These are phyloP conservation scores for Cucurbita pepo DNA, from an alignment of 306 rosid species.

Conservation along the genomic window DNA sequence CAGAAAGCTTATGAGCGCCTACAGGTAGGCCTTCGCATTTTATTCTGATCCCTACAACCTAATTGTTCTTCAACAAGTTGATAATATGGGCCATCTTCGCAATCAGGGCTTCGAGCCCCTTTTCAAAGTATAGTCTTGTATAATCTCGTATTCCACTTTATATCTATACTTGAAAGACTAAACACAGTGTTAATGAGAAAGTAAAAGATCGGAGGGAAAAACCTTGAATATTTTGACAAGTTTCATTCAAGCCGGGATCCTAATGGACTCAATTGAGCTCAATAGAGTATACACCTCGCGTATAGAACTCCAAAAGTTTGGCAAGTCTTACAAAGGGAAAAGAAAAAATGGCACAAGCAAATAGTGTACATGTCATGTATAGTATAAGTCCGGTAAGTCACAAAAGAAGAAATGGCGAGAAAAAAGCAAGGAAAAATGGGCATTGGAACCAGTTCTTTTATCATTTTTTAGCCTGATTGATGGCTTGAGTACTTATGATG, in stretches of 20 bases:
- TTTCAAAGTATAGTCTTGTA: neutral
- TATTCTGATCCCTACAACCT: neutral
- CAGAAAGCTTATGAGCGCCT: constrained; percentile 99
- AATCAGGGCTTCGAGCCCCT: neutral
- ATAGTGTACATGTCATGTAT: neutral
- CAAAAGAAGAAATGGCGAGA: neutral
- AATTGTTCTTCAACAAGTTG: neutral
- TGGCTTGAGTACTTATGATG: neutral
- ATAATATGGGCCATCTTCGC: neutral
- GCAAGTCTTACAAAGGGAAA: neutral
- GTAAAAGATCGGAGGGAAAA: neutral
- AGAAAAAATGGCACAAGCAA: neutral
- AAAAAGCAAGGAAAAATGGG: neutral
- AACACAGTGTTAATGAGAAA: neutral
- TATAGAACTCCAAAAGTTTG: neutral
- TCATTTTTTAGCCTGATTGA: neutral
- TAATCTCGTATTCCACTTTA: neutral
- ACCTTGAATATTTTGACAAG: neutral
- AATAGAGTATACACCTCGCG: neutral
- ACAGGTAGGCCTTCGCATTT: constrained; percentile 43
- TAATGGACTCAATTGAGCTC: neutral
- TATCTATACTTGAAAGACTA: neutral
- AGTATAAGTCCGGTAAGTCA: neutral
- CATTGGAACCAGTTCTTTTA: neutral
- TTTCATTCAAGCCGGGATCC: neutral